Conservation (phyloP, 805 yeast genomes). For the Teunomyces aglyptinius region DNA sequence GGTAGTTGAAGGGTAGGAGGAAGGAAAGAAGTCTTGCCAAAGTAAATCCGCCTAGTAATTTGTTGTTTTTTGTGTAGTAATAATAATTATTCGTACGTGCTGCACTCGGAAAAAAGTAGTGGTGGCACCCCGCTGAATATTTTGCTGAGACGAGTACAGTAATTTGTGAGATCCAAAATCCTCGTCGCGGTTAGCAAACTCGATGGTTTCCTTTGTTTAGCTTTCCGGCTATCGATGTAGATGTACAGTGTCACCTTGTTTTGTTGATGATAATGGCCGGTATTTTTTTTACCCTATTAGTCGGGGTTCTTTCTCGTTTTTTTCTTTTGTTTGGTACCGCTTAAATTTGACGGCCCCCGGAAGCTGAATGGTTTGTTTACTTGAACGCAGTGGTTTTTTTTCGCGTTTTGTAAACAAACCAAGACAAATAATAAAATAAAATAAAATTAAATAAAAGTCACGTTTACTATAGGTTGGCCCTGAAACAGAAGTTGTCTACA, state of each 20-base stretch:
- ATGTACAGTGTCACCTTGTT: constrained; percentile 2
- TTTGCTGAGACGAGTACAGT: background rate
- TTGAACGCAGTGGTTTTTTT: background rate
- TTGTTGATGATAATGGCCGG: background rate
- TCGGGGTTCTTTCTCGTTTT: background rate
- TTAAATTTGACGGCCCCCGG: background rate
- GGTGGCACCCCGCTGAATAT: background rate
- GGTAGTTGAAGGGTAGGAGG: background rate
- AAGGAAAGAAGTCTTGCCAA: background rate
- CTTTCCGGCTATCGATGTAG: background rate
- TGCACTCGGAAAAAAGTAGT: background rate
- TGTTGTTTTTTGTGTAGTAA: background rate
- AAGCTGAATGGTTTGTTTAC: background rate
- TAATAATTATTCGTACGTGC: background rate
- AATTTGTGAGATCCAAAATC: background rate
- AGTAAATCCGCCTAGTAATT: background rate
- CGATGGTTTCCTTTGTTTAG: background rate
- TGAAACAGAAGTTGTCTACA: constrained; percentile 2
- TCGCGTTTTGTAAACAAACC: constrained; percentile 2
- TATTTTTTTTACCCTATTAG: background rate
- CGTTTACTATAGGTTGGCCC: background rate
- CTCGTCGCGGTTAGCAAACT: background rate
- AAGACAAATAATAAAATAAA: background rate
- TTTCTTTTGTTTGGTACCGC: background rate
- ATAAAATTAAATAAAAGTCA: background rate